A percentile compares a stretch with the other conserved stretches of the same genome.
phyloP scores from a whole-genome alignment of 345 rosid genomes.

The Bruguiera sexangula region DNA sequence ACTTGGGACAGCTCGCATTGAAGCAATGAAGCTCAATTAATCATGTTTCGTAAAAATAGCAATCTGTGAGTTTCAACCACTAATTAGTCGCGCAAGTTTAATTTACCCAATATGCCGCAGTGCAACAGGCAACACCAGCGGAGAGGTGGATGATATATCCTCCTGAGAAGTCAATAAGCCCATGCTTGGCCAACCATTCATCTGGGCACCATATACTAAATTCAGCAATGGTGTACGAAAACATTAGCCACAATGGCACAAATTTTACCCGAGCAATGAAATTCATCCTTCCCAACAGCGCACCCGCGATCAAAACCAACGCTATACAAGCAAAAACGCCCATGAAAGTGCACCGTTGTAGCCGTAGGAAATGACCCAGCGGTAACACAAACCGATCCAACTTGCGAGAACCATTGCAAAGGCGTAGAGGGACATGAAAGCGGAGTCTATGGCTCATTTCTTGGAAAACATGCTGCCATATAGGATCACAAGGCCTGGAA shows the following conservation, averaged over 20 bases:
- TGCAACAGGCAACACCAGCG: conserved; percentile 50
- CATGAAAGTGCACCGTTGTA: conserved; percentile 48
- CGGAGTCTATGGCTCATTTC: conserved; percentile 56
- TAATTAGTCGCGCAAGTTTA: too few relatives aligned
- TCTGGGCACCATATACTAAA: conserved; percentile 46
- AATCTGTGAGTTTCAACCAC: too few relatives aligned
- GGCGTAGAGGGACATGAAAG: conserved; percentile 55
- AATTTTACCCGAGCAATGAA: conserved; percentile 49
- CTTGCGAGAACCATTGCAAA: conserved; percentile 41
- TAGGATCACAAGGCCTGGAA: conserved; percentile 48
- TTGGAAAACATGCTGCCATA: conserved; percentile 43
- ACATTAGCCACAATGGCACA: conserved; percentile 48
- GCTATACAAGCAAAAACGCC: conserved; percentile 42
- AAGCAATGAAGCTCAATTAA: too few relatives aligned
- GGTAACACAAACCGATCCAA: conserved; percentile 54
- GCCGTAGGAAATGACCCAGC: conserved; percentile 40
- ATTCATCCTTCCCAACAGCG: conserved; percentile 52
- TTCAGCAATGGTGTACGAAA: conserved; percentile 37
- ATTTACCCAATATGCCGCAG: conserved; percentile 50
- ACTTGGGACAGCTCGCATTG: too few relatives aligned
- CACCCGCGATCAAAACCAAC: conserved; percentile 43
- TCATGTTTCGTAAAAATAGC: too few relatives aligned
- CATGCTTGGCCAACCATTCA: conserved; percentile 50
- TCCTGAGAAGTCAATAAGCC: conserved; percentile 47
- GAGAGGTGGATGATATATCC: conserved; percentile 56